Conservation (phyloP, 2,329 filamentous ascomycete species). For the Dothideomycetes sp. region DNA sequence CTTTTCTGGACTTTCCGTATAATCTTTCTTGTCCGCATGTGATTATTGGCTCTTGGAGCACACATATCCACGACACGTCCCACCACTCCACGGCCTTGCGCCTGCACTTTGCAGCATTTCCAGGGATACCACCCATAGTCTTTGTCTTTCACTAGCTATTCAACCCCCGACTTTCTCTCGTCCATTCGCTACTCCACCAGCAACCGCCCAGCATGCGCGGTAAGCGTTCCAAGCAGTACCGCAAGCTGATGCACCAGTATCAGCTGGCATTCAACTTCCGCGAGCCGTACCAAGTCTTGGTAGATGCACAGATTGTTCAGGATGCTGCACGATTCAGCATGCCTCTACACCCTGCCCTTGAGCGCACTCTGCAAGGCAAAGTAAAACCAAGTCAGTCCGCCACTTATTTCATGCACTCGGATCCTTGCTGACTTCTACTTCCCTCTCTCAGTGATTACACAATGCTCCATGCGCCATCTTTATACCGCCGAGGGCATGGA, state of each 20-base stretch:
- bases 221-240: conserved; percentile 62
- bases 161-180: too few relatives aligned
- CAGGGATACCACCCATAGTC: too few relatives aligned
- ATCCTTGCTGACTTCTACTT: not conserved
- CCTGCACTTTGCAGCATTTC: too few relatives aligned
- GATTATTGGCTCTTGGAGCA: too few relatives aligned
- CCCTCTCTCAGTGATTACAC: conserved; percentile 60
- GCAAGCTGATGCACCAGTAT: conserved; percentile 92
- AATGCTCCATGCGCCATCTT: conserved; percentile 70
- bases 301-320: conserved; percentile 76
- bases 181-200: not conserved
- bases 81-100: too few relatives aligned
- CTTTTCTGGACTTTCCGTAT: too few relatives aligned
- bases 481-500: conserved; percentile 38
- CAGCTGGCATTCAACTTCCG: conserved; percentile 80
- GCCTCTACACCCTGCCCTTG: conserved; percentile 66
- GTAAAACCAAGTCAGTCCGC: conserved; percentile 70
- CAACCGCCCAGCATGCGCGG: conserved; percentile 50
- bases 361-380: conserved; percentile 75
- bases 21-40: too few relatives aligned
- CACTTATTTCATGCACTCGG: not conserved
- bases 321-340: conserved; percentile 80
- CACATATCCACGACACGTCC: too few relatives aligned
- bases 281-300: conserved; percentile 84
- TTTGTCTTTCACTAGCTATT: too few relatives aligned